A percentile compares a stretch with the other conserved stretches of the same genome.
phyloP scores from a whole-genome alignment of 2,329 filamentous ascomycete genomes.

The Rhytidhysteron rufulum region DNA sequence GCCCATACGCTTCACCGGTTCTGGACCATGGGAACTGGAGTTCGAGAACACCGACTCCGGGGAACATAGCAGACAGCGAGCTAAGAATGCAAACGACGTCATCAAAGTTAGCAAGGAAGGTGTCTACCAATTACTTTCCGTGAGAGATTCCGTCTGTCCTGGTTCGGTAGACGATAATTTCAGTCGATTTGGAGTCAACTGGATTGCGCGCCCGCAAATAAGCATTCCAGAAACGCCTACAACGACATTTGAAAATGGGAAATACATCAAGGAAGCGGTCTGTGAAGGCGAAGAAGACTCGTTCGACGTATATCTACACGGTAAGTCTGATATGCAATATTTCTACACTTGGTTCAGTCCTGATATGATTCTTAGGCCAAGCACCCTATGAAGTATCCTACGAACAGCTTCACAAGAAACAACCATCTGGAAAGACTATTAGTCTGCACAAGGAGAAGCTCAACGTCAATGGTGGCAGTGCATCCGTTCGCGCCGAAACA shows the following conservation, averaged over 20 bases:
- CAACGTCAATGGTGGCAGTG: conserved; percentile 70
- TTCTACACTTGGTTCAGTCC: too few relatives aligned
- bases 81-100: conserved; percentile 62
- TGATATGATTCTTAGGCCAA: conserved; percentile 60
- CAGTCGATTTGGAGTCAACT: conserved; percentile 73
- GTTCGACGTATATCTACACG: conserved; percentile 75
- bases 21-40: conserved; percentile 75
- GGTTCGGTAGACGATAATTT: conserved; percentile 73
- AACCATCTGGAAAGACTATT: conserved; percentile 58
- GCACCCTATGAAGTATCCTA: conserved; percentile 83
- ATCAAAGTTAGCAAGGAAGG: conserved; percentile 65
- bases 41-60: conserved; percentile 64
- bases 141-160: conserved; percentile 76
- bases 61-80: conserved; percentile 44
- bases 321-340: too few relatives aligned
- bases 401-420: conserved; percentile 68
- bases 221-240: conserved; percentile 61
- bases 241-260: conserved; percentile 50
- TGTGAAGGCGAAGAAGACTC: conserved; percentile 94
- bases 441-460: conserved; percentile 64
- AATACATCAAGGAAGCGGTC: conserved; percentile 72
- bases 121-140: conserved; percentile 72
- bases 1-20: conserved; percentile 80
- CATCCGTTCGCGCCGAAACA: conserved; percentile 83
- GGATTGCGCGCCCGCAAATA: conserved; percentile 77